Evolutionary conservation across 805 yeast species (phyloP), one percentile per base, ranked within the genome.

Genomic region (Ogataea nakhonphanomensis): DNA sequence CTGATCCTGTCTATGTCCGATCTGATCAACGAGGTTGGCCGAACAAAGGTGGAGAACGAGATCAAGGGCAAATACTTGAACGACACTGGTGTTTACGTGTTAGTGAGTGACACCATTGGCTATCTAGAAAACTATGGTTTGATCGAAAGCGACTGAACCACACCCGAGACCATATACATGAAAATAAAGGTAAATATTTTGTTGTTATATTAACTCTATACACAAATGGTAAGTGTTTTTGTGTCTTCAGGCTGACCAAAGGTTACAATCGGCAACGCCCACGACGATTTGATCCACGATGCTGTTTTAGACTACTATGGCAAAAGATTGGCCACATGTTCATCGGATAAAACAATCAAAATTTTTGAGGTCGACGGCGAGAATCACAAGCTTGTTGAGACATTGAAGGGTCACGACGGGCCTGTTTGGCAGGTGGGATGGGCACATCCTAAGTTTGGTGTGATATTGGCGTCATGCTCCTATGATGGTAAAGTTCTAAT

Each of bases 391-490:
- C 71, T 89, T 37, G 73, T 84, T 13, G 96, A 89, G 51, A 90
- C 98, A 1, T 70, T 93, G 48, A 72, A 77, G 35, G 97, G 95
- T 27, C 99, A 93, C 64, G 96, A 89, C 48, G 99, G 98, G 25
- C 98, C 99, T 9, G 97, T 93, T 34, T 93, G 99, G 99, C 96
- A 91, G 67, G 95, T 89, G 14, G 79, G 87, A 39, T 93, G 99
- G 99, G 98, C 98, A 3, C 99, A 93, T 61, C 99, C 99, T 24
- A 91, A 91, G 63, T 93, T 91, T 59, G 99, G 99, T 28, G 83
- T 88, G 10, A 87, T 91, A 48, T 72, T 93, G 49, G 99, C 99
- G 1, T 84, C 95, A 20, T 87, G 95, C 53, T 88, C 96, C 1
- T 93, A 88, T 59, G 97, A 93, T 60, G 99, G 99, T 39, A 84